phyloP scores from a whole-genome alignment of 1,284 basidiomycete genomes.

The Cutaneotrichosporon daszewskae region DNA sequence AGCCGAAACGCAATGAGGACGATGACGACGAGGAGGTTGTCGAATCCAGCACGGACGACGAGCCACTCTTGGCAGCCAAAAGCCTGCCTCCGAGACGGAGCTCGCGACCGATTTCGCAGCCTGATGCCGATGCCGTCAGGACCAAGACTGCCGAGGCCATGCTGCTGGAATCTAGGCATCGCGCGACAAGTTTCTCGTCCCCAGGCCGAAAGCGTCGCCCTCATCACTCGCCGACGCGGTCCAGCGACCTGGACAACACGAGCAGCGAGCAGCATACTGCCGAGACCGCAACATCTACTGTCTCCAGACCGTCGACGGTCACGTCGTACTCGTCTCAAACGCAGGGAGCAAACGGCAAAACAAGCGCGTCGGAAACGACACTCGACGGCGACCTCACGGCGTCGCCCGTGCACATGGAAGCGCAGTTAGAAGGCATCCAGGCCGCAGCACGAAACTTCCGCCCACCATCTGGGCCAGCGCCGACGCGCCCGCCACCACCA shows the following conservation, averaged over 20 bases:
- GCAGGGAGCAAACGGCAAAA: too few species aligned
- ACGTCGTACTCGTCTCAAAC: slow-evolving; percentile 6
- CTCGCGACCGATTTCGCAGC: slow-evolving; percentile 12
- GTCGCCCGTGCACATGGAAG: slow-evolving; percentile 1
- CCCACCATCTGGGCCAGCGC: background rate
- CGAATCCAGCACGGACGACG: slow-evolving; percentile 33
- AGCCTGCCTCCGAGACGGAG: slow-evolving; percentile 1
- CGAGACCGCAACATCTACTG: too few species aligned
- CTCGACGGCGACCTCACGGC: slow-evolving; percentile 9
- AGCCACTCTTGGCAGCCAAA: slow-evolving; percentile 8
- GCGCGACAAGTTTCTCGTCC: too few species aligned
- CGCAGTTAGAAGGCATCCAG: slow-evolving; percentile 7
- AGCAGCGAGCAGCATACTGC: too few species aligned
- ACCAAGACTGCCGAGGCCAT: background rate
- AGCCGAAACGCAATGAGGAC: slow-evolving; percentile 9
- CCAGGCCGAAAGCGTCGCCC: too few species aligned
- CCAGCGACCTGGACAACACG: too few species aligned
- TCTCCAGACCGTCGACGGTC: slow-evolving; percentile 5
- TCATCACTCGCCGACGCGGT: too few species aligned
- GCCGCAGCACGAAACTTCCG: slow-evolving; percentile 8
- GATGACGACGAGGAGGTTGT: slow-evolving; percentile 36
- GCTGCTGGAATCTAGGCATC: background rate
- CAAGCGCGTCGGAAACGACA: slow-evolving; percentile 3
- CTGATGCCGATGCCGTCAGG: background rate
- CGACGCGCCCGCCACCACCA: slow-evolving; percentile 3